Base-by-base conservation (phyloP, 2,329 filamentous ascomycete species). In the Stagonosporopsis rhizophila region DNA sequence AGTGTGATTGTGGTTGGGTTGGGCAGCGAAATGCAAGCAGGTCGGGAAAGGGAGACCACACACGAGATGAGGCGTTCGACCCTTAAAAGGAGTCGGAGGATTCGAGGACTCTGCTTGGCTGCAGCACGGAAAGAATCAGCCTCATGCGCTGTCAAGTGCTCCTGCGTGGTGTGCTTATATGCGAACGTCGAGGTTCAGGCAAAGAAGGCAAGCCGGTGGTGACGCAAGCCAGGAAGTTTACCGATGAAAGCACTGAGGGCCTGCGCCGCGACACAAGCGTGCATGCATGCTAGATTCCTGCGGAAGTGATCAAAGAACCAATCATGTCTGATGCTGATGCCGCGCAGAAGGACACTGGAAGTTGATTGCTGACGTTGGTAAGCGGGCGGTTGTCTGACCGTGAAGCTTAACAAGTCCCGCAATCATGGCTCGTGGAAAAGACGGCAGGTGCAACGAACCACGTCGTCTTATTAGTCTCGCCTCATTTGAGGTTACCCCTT, bases 201-300 rank as follows among this genome's bases (percentile, higher is more conserved):
- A 65, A 61, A 67, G 22, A 40, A 67, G 65, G 63, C 65, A 66
- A 65, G 53, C 19, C 28, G 28, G 2, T 54, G 52, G 57, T 65
- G 49, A 59, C 53, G 42, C 37, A 58, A 30, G 44, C 45, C 39
- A 56, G 45, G 7, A 27, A 49, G 14, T 25, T 38, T 11, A 34
- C 35, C 22, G 39, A 40, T 9, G 9, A 38, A 9, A 54, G 39
- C 44, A 46, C 45, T 28, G n/a, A 17, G 14, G 19, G 28, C 35
- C 52, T 45, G 28, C 27, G 20, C 35, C 5, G 19, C 42, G 27
- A 28, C 34, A 19, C 19, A 19, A 19, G 19, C 20, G 4, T 14
- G 4, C 17, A 38, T 20, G 17, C n/a, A 38, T 38, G n/a, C 35
- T 9, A 38, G 15, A 32, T 32, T 32, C 30, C 30, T 14, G 30